phyloP scores from a whole-genome alignment of 2,329 filamentous ascomycete genomes.

The Alternaria triticimaculans region DNA sequence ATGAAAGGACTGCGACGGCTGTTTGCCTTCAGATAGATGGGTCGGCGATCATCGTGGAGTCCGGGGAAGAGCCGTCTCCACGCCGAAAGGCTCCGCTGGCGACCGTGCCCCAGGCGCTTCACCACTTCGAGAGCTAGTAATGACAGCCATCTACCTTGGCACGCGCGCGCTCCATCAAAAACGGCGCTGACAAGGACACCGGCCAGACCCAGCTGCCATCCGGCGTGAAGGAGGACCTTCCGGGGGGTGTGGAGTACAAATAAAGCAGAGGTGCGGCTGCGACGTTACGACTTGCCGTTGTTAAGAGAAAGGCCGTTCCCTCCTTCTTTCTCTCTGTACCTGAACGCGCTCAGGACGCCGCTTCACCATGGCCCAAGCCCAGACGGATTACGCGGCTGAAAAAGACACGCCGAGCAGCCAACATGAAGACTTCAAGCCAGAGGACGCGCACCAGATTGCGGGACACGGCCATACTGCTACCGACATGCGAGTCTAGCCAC shows the following conservation, averaged over 20 bases:
- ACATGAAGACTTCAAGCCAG: slow-evolving; percentile 37
- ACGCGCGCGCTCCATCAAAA: neutral
- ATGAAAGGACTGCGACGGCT: slow-evolving; percentile 10
- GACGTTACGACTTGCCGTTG: slow-evolving; percentile 11
- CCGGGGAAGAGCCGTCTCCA: slow-evolving; percentile 11
- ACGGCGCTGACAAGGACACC: slow-evolving; percentile 5
- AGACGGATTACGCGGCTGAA: slow-evolving; percentile 14
- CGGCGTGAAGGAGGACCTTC: neutral
- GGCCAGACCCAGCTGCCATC: slow-evolving; percentile 3
- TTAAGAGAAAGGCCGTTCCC: neutral
- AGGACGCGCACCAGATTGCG: slow-evolving; percentile 33
- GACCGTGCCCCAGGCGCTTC: slow-evolving; percentile 1
- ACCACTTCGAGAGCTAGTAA: slow-evolving; percentile 4
- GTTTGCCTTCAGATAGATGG: slow-evolving; percentile 1
- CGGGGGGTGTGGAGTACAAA: neutral
- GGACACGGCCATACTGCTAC: slow-evolving; percentile 41
- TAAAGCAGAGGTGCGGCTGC: slow-evolving; percentile 13
- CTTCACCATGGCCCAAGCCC: slow-evolving; percentile 15
- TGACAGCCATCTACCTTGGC: slow-evolving; percentile 11
- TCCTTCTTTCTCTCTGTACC: neutral
- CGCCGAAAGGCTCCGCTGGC: slow-evolving; percentile 11
- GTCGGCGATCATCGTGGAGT: slow-evolving; percentile 9
- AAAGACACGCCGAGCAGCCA: slow-evolving; percentile 27
- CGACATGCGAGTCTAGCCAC: slow-evolving; percentile 31
- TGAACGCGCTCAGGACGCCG: neutral